Conservation (phyloP, 2,329 filamentous ascomycete genomes). For the Calonectria ilicicola region DNA sequence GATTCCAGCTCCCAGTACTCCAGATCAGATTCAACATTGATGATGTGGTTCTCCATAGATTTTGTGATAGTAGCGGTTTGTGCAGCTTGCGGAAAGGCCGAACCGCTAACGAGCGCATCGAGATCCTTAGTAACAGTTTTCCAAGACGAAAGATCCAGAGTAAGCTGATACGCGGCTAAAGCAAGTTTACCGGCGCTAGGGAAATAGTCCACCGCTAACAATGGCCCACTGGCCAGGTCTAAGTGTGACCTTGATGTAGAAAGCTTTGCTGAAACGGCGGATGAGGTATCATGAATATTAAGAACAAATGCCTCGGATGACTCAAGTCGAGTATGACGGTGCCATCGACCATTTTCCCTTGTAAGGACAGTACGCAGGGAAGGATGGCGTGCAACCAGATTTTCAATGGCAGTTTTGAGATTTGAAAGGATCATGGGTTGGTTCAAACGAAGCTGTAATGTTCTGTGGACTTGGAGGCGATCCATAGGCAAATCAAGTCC, state of each 20-base stretch:
- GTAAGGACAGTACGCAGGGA: not conserved
- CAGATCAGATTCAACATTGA: not conserved
- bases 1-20: not conserved
- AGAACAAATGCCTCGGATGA: not conserved
- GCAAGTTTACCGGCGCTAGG: not conserved
- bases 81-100: not conserved
- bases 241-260: not conserved
- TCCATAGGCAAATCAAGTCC: not conserved
- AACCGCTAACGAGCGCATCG: not conserved
- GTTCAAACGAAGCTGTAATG: not conserved
- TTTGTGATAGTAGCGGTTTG: not conserved
- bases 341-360: not conserved
- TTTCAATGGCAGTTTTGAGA: not conserved
- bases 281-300: not conserved
- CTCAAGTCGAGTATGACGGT: not conserved
- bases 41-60: too few relatives aligned
- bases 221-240: not conserved
- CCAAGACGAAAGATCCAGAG: not conserved
- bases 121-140: not conserved
- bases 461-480: not conserved
- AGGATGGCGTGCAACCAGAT: not conserved
- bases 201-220: not conserved
- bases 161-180: not conserved
- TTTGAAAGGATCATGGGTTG: not conserved
- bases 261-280: not conserved